Base-by-base conservation (phyloP, 2,329 filamentous ascomycete species). In the Nigrospora oryzae region DNA sequence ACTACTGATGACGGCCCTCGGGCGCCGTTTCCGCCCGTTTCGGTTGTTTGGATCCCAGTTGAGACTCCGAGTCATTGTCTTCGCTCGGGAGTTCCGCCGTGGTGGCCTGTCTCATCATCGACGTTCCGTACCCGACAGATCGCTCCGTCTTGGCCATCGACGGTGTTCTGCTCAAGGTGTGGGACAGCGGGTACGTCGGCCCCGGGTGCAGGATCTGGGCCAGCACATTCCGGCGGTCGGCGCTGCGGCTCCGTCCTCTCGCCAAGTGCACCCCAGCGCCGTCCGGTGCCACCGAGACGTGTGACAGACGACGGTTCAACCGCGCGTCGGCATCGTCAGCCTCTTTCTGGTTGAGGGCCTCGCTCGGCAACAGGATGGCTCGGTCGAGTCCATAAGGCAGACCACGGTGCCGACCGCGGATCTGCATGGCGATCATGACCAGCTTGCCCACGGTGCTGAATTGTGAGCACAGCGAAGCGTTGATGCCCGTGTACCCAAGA, bases 381-480 rank as follows among this genome's bases (percentile, higher is more conserved):
- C 76, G 70, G 54, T 81, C 77, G 2, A 84, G 71, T 4, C 79
- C 79, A 54, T 85, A 85, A 1, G 82, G 82, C 4, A 86, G 65
- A 44, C 81, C 82, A 58, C 82, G 78, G 55, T 85, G 82, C 2
- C 82, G 76, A 6, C 82, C 82, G 61, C 82, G 81, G 45, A 85
- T 76, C 64, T 83, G 77, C 79, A 84, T 83, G 30, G 79, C 79
- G 46, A 84, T 73, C 43, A 85, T 79, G 51, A 85, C 74, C 2
- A 86, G 72, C 57, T 85, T 86, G 63, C 59, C 89, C 63, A 95
- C 64, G 0, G 83, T 75, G 12, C 75, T 79, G 63, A 98, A 96
- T 54, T 96, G 80, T 0, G 78, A 84, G 31, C 81, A 89, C 52
- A 98, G 89, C 0, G 86, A 89, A 0, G 89, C 77, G 63, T 95